Evolutionary conservation across 768 basidiomycete genomes (phyloP).

Genomic region (Tricholoma terreum): DNA sequence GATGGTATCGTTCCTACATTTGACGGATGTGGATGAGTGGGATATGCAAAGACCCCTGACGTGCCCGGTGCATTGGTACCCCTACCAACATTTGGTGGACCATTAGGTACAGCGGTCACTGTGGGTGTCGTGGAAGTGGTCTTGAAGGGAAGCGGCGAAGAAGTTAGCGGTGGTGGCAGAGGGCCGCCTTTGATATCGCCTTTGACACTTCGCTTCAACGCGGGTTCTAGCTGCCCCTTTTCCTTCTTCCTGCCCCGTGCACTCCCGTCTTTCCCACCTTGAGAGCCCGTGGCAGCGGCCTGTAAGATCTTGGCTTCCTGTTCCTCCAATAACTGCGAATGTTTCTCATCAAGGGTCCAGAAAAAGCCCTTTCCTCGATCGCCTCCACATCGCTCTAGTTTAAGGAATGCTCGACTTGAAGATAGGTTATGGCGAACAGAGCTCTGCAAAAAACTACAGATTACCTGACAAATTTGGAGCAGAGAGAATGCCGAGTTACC

Average conservation of each 20-base stretch:
- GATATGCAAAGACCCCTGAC: constrained; percentile 42
- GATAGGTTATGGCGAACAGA: constrained; percentile 96
- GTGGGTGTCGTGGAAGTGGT: constrained; percentile 23
- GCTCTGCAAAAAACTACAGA: constrained; percentile 49
- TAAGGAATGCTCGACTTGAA: constrained; percentile 87
- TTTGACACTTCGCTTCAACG: constrained; percentile 68
- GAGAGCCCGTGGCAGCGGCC: constrained; percentile 27
- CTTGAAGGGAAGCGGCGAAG: constrained; percentile 56
- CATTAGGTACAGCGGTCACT: constrained; percentile 16
- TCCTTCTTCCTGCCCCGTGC: constrained; percentile 56
- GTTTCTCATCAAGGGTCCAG: constrained; percentile 84
- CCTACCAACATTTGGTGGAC: constrained; percentile 19
- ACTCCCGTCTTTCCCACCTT: constrained; percentile 28
- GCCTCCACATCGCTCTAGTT: constrained; percentile 80
- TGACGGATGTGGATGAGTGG: constrained; percentile 29
- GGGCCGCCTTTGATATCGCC: constrained; percentile 55
- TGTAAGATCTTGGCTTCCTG: constrained; percentile 57
- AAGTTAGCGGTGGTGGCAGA: constrained; percentile 68
- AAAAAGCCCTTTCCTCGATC: constrained; percentile 91
- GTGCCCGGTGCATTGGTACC: constrained; percentile 27
- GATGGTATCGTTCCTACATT: constrained; percentile 22
- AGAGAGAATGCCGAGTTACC: constrained; percentile 45
- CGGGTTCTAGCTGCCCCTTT: constrained; percentile 55
- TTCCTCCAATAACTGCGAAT: constrained; percentile 65
- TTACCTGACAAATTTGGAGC: constrained; percentile 5